phyloP scores from a whole-genome alignment of 768 basidiomycete genomes.

The Tulasnella sp. region DNA sequence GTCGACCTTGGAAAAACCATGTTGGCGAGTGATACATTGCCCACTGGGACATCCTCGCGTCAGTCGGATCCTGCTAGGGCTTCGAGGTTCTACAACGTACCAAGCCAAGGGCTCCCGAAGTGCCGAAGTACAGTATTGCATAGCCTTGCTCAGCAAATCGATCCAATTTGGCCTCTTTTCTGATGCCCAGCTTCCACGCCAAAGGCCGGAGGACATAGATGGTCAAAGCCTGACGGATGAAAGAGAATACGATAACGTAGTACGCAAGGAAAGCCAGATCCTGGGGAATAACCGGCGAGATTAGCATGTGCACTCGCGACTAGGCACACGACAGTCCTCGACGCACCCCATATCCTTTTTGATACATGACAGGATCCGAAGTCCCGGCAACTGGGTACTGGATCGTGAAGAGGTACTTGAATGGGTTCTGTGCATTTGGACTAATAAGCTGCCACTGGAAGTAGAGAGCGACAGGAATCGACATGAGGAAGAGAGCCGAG shows the following conservation, averaged over 20 bases:
- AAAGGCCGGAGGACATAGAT: conserved; percentile 57
- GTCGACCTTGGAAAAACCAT: conserved; percentile 75
- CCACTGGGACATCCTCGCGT: conserved; percentile 38
- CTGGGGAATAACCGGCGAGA: conserved; percentile 26
- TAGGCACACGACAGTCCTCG: neutral
- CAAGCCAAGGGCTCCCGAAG: conserved; percentile 65
- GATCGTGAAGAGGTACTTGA: conserved; percentile 61
- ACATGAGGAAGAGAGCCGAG: conserved; percentile 58
- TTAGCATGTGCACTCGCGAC: neutral
- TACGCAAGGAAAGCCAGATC: conserved; percentile 77
- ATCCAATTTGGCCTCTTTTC: conserved; percentile 55
- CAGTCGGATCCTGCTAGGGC: neutral
- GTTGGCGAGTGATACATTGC: conserved; percentile 78
- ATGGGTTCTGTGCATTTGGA: conserved; percentile 56
- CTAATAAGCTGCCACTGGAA: conserved; percentile 55
- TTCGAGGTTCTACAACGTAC: conserved; percentile 39
- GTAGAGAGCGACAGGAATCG: conserved; percentile 53
- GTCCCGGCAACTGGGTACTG: conserved; percentile 54
- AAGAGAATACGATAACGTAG: conserved; percentile 82
- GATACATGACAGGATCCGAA: conserved; percentile 50
- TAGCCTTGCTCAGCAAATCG: conserved; percentile 94
- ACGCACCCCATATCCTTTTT: conserved; percentile 48
- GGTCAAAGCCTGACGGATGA: conserved; percentile 71
- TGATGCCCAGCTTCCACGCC: conserved; percentile 64
- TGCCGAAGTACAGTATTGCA: conserved; percentile 67